phyloP scores from a whole-genome alignment of 163 green algal genomes.

The Chlorella variabilis region DNA sequence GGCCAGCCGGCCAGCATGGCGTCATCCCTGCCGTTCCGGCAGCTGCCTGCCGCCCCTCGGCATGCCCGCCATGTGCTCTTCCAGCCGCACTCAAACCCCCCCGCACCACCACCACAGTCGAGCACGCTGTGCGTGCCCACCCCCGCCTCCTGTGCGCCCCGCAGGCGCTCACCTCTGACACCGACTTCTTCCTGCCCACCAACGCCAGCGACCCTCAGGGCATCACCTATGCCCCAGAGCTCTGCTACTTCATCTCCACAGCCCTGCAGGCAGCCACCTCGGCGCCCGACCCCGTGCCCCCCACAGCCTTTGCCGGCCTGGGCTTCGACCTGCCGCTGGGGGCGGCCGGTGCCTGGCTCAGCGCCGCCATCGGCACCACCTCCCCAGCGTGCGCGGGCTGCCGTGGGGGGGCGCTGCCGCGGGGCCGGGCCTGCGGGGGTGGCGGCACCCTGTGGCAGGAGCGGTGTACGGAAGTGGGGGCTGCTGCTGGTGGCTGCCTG shows the following conservation, averaged over 20 bases:
- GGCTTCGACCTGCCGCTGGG: constrained; percentile 1
- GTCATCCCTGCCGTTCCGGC: no score
- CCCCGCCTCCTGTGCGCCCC: no score
- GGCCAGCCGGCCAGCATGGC: no score
- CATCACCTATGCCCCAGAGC: constrained; percentile 29
- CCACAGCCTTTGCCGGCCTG: neutral
- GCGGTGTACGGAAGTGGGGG: neutral
- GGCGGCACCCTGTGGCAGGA: neutral
- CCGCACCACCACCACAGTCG: no score
- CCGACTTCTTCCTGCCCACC: constrained; percentile 31
- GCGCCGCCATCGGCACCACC: constrained; percentile 13
- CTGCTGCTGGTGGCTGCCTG: neutral
- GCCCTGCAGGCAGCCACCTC: neutral
- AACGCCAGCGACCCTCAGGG: neutral
- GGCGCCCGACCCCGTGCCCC: neutral
- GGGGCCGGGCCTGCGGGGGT: neutral
- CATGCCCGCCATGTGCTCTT: no score
- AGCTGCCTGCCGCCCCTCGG: no score
- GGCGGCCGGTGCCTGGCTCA: constrained; percentile 14
- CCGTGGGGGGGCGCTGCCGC: no score
- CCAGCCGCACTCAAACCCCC: no score
- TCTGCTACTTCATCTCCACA: constrained; percentile 36
- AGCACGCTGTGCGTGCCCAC: no score
- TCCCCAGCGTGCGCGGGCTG: neutral
- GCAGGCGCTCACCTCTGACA: neutral